Percentiles rank a stretch among this genome's conserved stretches.
phyloP scores from a whole-genome alignment of 2,329 filamentous ascomycete species.

The Colletotrichum musae region DNA sequence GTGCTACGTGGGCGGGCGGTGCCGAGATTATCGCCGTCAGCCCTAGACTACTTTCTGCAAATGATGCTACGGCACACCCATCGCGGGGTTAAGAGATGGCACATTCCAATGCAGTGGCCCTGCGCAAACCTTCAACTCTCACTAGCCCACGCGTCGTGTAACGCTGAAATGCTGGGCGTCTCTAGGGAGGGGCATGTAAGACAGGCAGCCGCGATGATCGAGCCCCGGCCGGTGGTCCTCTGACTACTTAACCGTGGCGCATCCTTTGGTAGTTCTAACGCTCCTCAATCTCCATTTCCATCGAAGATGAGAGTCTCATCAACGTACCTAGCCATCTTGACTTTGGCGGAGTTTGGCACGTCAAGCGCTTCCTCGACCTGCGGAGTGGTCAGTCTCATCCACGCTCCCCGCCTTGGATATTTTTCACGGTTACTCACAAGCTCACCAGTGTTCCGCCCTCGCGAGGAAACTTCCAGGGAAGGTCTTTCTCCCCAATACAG shows the following conservation, averaged over 20 bases:
- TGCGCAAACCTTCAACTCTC: background rate
- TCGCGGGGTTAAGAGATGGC: conserved; percentile 1
- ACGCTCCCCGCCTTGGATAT: no score
- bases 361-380: no score
- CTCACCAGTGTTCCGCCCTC: conserved; percentile 42
- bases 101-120: background rate
- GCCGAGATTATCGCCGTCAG: conserved; percentile 7
- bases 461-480: conserved; percentile 40
- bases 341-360: no score
- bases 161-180: background rate
- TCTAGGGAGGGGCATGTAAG: no score
- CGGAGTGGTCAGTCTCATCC: no score
- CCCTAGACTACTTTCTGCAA: background rate
- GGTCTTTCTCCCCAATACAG: conserved; percentile 44
- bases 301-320: no score
- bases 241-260: no score
- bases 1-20: background rate
- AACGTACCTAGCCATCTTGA: no score
- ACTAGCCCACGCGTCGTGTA: background rate
- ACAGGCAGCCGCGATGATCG: no score
- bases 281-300: no score
- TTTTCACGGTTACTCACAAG: background rate
- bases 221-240: no score
- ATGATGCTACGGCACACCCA: background rate
- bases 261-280: no score